Base-by-base conservation (phyloP, 2,329 filamentous ascomycete genomes). In the Epichloe uncinata region DNA sequence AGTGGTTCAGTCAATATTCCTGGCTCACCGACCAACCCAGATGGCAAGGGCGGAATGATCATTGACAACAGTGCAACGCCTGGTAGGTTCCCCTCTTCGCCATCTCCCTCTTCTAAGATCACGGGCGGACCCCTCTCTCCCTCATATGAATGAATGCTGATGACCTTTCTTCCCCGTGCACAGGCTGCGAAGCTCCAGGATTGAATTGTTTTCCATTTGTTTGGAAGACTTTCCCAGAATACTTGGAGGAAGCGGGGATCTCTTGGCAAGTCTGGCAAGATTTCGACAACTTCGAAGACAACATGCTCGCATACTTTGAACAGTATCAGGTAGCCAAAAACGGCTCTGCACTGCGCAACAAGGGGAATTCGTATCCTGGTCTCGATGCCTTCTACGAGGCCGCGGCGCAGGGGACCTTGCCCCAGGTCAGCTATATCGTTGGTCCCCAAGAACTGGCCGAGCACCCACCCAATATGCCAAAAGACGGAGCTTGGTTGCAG, bases 401-500 rank as follows among this genome's bases (percentile, higher is more conserved):
- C 33, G 75, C 73, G 7, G 67, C 66, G 16, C 66, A 69, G 22
- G 74, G 74, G 9, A 72, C 66, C 3, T 64, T 79, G 4, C 75
- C 75, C 1, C 68, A 71, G 48, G 60, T 78, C 50, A 72, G 67
- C 54, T 76, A 72, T 60, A 72, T 77, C 44, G 66, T 78, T 45
- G 74, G 73, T 3, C 73, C 74, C 0, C 73, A 73, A 16, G 75
- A 78, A 57, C 73, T 51, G 5, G 36, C 50, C 16, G 54, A 56
- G 46, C 54, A 78, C 56, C 68, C 74, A 2, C 73, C 75, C 0
- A 73, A 74, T 54, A 66, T 69, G 52, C 75, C 74, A 3, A 70
- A 68, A 54, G 75, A 79, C 54, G 75, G 75, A 13, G 73, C 67
- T 2, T 79, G 75, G 75, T 64, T 77, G 37, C 73, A 78, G 58